Conservation (phyloP, 1,284 basidiomycete species). For the Rhodotorula sp. region DNA sequence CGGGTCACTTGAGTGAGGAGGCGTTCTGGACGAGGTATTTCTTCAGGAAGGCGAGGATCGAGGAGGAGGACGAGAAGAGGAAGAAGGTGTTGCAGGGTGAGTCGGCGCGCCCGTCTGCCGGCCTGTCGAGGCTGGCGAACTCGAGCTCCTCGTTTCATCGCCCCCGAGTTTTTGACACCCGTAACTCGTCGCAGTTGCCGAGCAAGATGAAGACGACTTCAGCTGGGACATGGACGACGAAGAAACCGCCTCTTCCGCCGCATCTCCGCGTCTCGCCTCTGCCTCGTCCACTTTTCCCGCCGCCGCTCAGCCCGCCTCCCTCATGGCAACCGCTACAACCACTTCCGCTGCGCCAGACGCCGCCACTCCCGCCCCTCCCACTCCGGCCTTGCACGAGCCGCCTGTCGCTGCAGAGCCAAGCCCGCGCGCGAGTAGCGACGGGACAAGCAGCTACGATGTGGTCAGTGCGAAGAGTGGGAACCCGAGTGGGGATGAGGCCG, state of each 20-base stretch:
- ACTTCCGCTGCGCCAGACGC: background rate
- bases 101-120: constrained; percentile 34
- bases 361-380: background rate
- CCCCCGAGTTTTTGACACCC: no score
- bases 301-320: background rate
- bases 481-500: constrained; percentile 26
- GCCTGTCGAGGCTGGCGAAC: no score
- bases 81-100: constrained; percentile 75
- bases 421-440: constrained; percentile 5
- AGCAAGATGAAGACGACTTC: constrained; percentile 43
- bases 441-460: constrained; percentile 39
- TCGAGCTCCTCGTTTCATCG: no score
- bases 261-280: background rate
- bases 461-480: constrained; percentile 38
- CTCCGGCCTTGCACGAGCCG: background rate
- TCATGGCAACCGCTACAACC: background rate
- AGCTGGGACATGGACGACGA: constrained; percentile 46
- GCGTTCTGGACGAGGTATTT: constrained; percentile 89
- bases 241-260: constrained; percentile 19
- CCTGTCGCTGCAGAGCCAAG: constrained; percentile 1
- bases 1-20: constrained; percentile 61
- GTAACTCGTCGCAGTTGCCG: constrained; percentile 1
- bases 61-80: constrained; percentile 74
- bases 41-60: constrained; percentile 83
- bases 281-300: background rate